Base-by-base conservation (phyloP, 2,329 filamentous ascomycete species). In the Ascochyta fabae region DNA sequence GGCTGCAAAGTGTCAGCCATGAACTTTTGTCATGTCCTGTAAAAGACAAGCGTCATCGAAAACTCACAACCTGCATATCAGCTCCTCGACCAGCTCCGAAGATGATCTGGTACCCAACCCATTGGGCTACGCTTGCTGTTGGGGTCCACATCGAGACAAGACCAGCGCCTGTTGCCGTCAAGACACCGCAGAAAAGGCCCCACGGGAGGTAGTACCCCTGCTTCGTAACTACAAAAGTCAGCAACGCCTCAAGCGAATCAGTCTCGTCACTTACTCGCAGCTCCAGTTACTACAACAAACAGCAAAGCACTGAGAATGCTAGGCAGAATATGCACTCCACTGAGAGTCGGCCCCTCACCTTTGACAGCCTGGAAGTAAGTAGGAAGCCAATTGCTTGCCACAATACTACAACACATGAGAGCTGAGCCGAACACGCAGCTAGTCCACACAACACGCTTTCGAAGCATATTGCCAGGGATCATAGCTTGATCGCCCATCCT, bases 341-440 rank as follows among this genome's bases (percentile, higher is more conserved):
- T 77, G 54, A 75, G 68, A 5, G 76, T 56, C 0, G 77, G 74
- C 0, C 70, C 65, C 9, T 70, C 67, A 8, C 70, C 66, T 19
- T 65, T 69, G 6, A 80, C 73, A 4, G 72, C 68, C 44, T 80
- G 79, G 49, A 79, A 80, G 50, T 77, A 80, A 1, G 78, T 62
- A n/a, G 68, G 69, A 6, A 73, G 23, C 50, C 55, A 70, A 5
- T 64, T 60, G 35, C 57, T 65, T 6, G 58, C 61, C 2, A 58
- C 44, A 2, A 66, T 47, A 33, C 60, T 57, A 34, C 58, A 59
- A 19, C 45, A 48, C 39, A 54, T 56, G 5, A 60, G 42, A 6
- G 53, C 58, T 4, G 53, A 50, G 8, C 48, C 57, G 10, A 56
- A 60, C 2, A 48, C 27, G n/a, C 50, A 58, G 38, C 64, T 63